phyloP scores from a whole-genome alignment of 352 stramenopile genomes.

The Globisporangium iwayamae region DNA sequence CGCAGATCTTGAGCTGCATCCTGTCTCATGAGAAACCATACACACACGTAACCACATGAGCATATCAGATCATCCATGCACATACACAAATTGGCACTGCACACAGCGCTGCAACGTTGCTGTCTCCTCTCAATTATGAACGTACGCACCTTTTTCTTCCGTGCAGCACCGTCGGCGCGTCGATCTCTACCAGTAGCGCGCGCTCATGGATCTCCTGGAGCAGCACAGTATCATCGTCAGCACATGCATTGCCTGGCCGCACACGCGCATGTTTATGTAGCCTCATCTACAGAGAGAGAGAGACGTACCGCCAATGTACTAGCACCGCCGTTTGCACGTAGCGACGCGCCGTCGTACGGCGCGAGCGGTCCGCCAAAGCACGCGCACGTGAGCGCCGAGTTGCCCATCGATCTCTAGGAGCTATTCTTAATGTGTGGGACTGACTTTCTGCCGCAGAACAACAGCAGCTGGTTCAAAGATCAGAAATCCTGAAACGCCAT shows the following conservation, averaged over 20 bases:
- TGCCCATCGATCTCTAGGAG: conserved; percentile 14
- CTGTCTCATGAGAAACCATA: not conserved
- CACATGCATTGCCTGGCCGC: not conserved
- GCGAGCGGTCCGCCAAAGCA: conserved; percentile 11
- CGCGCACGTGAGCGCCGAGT: conserved; percentile 20
- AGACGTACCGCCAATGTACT: not conserved
- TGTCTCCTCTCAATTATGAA: no score
- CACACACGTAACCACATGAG: not conserved
- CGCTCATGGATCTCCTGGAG: conserved; percentile 1
- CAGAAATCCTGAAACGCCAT: conserved; percentile 5
- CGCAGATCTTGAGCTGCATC: conserved; percentile 8
- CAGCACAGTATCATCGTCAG: not conserved
- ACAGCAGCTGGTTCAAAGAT: conserved; percentile 3
- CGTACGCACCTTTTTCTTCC: not conserved
- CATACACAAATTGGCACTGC: not conserved
- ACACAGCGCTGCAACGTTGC: not conserved
- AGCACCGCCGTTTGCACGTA: not conserved
- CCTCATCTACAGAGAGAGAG: not conserved
- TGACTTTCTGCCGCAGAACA: not conserved
- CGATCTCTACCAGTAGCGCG: conserved; percentile 11
- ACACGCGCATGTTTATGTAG: not conserved
- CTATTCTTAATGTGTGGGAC: not conserved
- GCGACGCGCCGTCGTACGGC: not conserved
- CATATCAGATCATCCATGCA: not conserved
- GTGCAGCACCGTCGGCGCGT: conserved; percentile 10